Evolutionary conservation across 140 eudicot species (phyloP).

Genomic region (Ambrosia hybrid): DNA sequence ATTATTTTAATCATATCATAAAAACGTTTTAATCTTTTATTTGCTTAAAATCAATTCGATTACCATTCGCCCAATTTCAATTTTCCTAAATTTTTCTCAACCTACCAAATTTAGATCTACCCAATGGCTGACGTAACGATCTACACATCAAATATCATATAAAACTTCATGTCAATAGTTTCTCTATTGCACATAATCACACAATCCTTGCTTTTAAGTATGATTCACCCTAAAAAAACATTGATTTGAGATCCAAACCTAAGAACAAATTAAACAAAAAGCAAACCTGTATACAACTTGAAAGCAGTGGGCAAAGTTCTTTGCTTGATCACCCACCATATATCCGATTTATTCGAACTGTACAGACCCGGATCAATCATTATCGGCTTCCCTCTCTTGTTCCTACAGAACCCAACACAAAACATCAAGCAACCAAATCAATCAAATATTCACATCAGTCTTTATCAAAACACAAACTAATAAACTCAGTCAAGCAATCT

Average conservation of each 20-base stretch:
- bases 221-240: background rate
- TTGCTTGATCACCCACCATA: slow-evolving; percentile 84
- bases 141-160: no score
- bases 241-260: background rate
- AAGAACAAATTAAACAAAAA: background rate
- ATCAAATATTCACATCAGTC: background rate
- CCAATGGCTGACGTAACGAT: no score
- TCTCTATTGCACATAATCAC: background rate
- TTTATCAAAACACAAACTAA: background rate
- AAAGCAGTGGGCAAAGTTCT: slow-evolving; percentile 90
- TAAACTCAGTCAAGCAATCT: slow-evolving; percentile 8
- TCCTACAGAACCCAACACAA: slow-evolving; percentile 38
- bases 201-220: background rate
- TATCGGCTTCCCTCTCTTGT: slow-evolving; percentile 92
- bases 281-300: slow-evolving; percentile 86
- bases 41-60: no score
- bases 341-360: slow-evolving; percentile 72
- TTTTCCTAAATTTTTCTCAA: no score
- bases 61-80: no score
- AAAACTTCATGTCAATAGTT: no score
- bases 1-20: background rate
- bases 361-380: slow-evolving; percentile 95
- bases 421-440: background rate
- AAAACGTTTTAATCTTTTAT: background rate
- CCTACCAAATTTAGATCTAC: no score